phyloP scores from a whole-genome alignment of 805 yeast species.

The Kockiozyma suomiensis region DNA sequence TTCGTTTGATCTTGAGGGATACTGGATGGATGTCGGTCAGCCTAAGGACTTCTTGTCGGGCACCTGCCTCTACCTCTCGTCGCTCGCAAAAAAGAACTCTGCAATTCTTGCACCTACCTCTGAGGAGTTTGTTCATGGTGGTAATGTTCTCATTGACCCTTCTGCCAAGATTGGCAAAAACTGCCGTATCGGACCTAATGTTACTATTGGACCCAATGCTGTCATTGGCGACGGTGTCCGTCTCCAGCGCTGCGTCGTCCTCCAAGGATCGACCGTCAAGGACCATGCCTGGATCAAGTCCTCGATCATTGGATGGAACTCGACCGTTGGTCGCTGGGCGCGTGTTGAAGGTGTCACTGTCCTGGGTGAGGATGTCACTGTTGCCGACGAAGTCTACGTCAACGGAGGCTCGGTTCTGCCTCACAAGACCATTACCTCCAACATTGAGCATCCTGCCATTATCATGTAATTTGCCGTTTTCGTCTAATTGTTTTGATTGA shows the following conservation, averaged over 20 bases:
- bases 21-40: constrained; percentile 99
- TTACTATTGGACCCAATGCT: constrained; percentile 95
- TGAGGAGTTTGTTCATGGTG: constrained; percentile 79
- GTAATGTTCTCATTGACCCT: constrained; percentile 93
- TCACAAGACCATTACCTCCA: constrained; percentile 93
- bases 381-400: constrained; percentile 97
- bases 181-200: constrained; percentile 98
- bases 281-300: constrained; percentile 98
- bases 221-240: constrained; percentile 98
- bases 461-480: constrained; percentile 66
- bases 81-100: constrained; percentile 80
- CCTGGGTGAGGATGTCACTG: constrained; percentile 97
- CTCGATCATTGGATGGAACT: constrained; percentile 99
- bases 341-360: constrained; percentile 97
- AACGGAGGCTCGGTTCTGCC: constrained; percentile 99
- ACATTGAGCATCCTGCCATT: constrained; percentile 96
- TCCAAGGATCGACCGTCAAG: constrained; percentile 87
- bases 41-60: constrained; percentile 99
- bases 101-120: constrained; percentile 60
- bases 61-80: constrained; percentile 85
- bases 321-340: constrained; percentile 98
- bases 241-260: constrained; percentile 90
- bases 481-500: too few species aligned
- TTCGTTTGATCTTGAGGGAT: constrained; percentile 97
- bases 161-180: constrained; percentile 88